Base-by-base conservation (phyloP, 108 stramenopile species). In the Schizochytrium sp. region DNA sequence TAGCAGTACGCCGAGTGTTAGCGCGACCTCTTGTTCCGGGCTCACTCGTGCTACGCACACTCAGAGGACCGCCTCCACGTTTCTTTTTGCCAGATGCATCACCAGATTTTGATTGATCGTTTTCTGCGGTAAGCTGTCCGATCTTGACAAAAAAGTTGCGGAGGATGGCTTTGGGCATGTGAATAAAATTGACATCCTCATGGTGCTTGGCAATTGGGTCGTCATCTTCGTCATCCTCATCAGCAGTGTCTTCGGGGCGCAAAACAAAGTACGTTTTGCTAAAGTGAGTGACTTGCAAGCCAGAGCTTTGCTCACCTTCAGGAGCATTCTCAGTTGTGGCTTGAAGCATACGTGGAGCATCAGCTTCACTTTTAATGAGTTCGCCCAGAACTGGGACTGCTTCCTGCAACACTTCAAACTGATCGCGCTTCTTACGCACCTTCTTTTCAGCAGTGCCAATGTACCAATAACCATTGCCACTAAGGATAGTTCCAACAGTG, bases 381-480 rank as follows among this genome's bases (percentile, higher is more conserved):
- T 83, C 53, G 76, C 50, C 76, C 10, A 83, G 53, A 13, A 83
- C 47, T 0, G 53, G 76, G 10, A 55, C 76, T 38, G 53, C 53
- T 10, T 49, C 50, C 47, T 83, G 50, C 28, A 83, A 53, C 19
- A 83, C 13, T 28, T 83, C 50, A 40, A 83, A 83, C 53, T 83
- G 76, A n/a, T 83, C 76, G 28, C 76, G 76, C 28, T 55, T 83
- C 28, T 83, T 83, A 8, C 76, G 76, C 28, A 83, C 76, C 28
- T 40, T 17, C 76, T 83, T 55, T 28, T 83, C 50, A 5, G 47
- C n/a, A 8, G 53, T 83, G 7, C 55, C 55, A 2, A 83, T 83
- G 76, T 83, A 83, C 47, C 47, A 83, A 53, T 83, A 83, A 13
- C 76, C 76, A 28, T 83, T 83, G 47, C 76, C 76, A 40, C 53